These are phyloP conservation scores for Dothistroma pini DNA, from an alignment of 2,329 filamentous ascomycete species.

Conservation along the genomic window DNA sequence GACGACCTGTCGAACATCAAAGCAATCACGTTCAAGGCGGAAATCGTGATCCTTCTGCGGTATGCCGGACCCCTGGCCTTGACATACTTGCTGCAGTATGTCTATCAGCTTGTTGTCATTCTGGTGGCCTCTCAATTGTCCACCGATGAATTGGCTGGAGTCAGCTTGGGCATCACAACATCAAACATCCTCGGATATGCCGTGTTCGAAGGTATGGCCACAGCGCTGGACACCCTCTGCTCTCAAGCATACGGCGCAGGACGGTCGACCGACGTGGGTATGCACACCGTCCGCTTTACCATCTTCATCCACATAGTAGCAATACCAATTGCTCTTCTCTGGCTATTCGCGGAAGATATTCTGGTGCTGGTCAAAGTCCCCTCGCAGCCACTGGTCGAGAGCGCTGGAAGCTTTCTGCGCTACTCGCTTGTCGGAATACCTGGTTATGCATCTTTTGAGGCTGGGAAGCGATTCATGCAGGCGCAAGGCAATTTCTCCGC, in stretches of 20 bases:
- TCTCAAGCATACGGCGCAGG: slow-evolving; percentile 52
- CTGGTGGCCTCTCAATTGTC: slow-evolving; percentile 53
- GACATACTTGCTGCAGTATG: slow-evolving; percentile 56
- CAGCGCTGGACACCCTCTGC: slow-evolving; percentile 50
- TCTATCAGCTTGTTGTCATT: slow-evolving; percentile 50
- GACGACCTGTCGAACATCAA: background rate
- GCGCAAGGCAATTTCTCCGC: slow-evolving; percentile 54
- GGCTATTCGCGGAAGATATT: slow-evolving; percentile 48
- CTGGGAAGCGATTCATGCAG: slow-evolving; percentile 53
- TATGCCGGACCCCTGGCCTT: slow-evolving; percentile 50
- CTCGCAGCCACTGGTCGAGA: slow-evolving; percentile 46
- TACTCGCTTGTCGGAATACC: slow-evolving; percentile 50
- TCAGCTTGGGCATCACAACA: slow-evolving; percentile 51
- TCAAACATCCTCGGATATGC: slow-evolving; percentile 54
- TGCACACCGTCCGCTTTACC: slow-evolving; percentile 54
- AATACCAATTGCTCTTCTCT: slow-evolving; percentile 49
- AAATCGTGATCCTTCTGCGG: slow-evolving; percentile 33
- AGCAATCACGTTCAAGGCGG: slow-evolving; percentile 10
- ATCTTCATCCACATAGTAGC: slow-evolving; percentile 47
- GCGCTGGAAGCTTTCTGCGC: slow-evolving; percentile 50
- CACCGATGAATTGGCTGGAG: slow-evolving; percentile 51
- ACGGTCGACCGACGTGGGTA: slow-evolving; percentile 46
- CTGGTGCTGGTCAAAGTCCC: slow-evolving; percentile 44
- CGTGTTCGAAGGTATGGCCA: slow-evolving; percentile 51
- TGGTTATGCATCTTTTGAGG: slow-evolving; percentile 54